Evolutionary conservation across 257 asterid species (phyloP), one percentile per base, ranked within the genome.

Genomic region (Ilex asprella): DNA sequence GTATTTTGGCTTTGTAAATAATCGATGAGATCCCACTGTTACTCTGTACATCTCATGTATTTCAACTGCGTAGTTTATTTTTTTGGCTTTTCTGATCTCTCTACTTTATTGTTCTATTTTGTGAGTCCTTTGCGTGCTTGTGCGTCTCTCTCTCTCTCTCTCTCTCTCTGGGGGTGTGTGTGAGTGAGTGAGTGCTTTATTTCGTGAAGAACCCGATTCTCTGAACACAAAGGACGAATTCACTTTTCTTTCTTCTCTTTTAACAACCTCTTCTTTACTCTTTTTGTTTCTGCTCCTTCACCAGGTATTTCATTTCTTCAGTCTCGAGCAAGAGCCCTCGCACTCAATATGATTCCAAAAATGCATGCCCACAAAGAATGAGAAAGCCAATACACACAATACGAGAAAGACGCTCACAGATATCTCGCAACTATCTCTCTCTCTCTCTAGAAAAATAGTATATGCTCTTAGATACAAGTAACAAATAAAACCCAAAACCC

Each of bases 171-270:
- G 5, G 5, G 3, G 54, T 49, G 54, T 12, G 14, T 11, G n/a
- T 11, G 54, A 1, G 54, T 49, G 54, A 11, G 14, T 49, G 54
- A 11, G 54, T 11, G 14, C 54, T 75, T 68, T 50, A 61, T 77
- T 73, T 74, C 73, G 75, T 78, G 75, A 73, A 68, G 94, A 85
- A 83, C 78, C 84, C 58, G 86, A 79, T 85, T 82, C 89, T 68
- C 84, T 80, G 77, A 71, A 66, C 82, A 73, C 69, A 72, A 76
- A 74, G 80, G 84, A 73, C 76, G 57, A 11, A 49, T 55, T 68
- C 75, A 63, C 77, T 63, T 76, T 76, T 76, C 70, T 41, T 67
- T 75, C 64, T 55, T 39, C 55, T 35, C 56, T 56, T 66, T 66
- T 46, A 57, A 21, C 16, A 8, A 16, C 55, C 47, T 77, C 62